Evolutionary conservation across 306 rosid species (phyloP).

Genomic region (Heteromeles arbutifolia): DNA sequence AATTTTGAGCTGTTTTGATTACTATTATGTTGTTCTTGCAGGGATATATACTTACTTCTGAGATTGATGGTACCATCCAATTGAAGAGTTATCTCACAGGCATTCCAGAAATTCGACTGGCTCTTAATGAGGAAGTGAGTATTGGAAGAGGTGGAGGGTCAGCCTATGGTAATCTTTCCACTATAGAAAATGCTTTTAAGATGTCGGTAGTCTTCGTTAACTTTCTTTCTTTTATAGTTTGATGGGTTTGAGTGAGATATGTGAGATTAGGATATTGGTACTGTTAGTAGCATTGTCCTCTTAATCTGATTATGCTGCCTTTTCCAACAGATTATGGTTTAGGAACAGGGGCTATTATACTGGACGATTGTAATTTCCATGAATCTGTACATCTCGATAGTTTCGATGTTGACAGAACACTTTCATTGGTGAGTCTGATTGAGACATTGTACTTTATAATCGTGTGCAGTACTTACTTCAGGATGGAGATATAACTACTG

Average conservation of each 20-base stretch:
- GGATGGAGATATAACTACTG: background rate
- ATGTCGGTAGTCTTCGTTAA: background rate
- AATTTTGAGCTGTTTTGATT: conserved; percentile 12
- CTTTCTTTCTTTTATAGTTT: background rate
- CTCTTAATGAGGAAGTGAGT: conserved; percentile 82
- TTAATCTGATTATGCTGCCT: conserved; percentile 15
- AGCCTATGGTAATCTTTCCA: conserved; percentile 24
- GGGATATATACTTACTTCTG: conserved; percentile 91
- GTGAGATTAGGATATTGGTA: background rate
- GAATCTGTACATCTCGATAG: conserved; percentile 90
- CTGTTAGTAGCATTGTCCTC: background rate
- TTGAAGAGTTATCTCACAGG: conserved; percentile 95
- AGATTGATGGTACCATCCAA: conserved; percentile 96
- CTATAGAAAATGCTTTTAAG: background rate
- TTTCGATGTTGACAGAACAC: conserved; percentile 69
- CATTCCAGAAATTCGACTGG: conserved; percentile 90
- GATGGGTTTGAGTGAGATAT: background rate
- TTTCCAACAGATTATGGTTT: conserved; percentile 57
- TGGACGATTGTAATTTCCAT: conserved; percentile 93
- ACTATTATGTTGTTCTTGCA: conserved; percentile 29
- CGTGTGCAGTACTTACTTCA: background rate
- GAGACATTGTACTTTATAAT: background rate
- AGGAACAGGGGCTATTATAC: conserved; percentile 58
- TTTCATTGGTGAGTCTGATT: conserved; percentile 59
- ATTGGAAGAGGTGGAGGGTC: conserved; percentile 71